These are phyloP conservation scores for Globisporangium radiosum DNA, from an alignment of 352 stramenopile genomes.

Conservation along the genomic window DNA sequence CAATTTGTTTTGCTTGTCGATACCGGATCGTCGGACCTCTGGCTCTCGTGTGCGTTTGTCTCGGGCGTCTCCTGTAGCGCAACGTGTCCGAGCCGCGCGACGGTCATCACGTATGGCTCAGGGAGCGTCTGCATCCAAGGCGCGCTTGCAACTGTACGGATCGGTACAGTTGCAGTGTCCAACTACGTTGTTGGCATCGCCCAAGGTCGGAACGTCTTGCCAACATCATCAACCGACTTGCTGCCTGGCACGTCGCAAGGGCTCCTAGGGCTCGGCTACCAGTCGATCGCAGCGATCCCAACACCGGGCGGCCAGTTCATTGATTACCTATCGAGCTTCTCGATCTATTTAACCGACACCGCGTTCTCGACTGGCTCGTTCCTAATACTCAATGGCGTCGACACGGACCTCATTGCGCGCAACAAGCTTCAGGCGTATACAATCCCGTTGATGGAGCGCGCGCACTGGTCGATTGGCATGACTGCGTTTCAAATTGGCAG, in stretches of 20 bases:
- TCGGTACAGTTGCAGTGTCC: constrained; percentile 35
- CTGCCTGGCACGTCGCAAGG: constrained; percentile 45
- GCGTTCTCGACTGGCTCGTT: constrained; percentile 48
- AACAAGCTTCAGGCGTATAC: constrained; percentile 37
- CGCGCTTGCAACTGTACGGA: constrained; percentile 25
- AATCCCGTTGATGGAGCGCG: constrained; percentile 38
- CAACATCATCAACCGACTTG: constrained; percentile 24
- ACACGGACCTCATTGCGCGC: constrained; percentile 40
- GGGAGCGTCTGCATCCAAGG: constrained; percentile 57
- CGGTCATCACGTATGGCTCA: constrained; percentile 56
- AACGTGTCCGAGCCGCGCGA: constrained; percentile 31
- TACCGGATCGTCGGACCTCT: constrained; percentile 74
- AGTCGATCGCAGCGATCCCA: constrained; percentile 38
- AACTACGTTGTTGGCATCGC: constrained; percentile 58
- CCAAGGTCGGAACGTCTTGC: constrained; percentile 40
- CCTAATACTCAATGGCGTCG: constrained; percentile 61
- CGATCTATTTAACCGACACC: constrained; percentile 46
- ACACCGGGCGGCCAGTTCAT: constrained; percentile 42
- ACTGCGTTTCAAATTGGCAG: constrained; percentile 48
- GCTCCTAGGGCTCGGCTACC: constrained; percentile 61
- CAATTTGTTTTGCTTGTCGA: constrained; percentile 56
- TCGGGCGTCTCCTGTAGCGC: constrained; percentile 26
- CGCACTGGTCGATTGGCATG: constrained; percentile 70
- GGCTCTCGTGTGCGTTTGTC: constrained; percentile 63
- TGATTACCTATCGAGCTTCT: constrained; percentile 60